Base-by-base conservation (phyloP, 192 early-diverging fungal genomes). In the Geosiphon pyriformis region DNA sequence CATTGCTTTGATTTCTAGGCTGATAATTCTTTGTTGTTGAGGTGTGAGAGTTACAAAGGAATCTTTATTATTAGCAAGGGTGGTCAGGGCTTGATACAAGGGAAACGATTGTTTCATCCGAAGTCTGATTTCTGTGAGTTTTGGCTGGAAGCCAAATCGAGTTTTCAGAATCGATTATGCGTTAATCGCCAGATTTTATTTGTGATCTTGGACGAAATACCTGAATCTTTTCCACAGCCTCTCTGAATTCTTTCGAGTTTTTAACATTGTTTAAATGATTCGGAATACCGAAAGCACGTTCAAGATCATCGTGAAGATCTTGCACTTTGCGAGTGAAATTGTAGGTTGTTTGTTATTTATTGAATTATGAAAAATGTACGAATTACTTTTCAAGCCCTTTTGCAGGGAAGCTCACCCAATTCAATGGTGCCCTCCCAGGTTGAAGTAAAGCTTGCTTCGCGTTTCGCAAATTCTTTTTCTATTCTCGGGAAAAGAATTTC, bases 381-480 rank as follows among this genome's bases (percentile, higher is more conserved):
- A n/a, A n/a, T n/a, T n/a, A n/a, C n/a, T n/a, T n/a, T n/a, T n/a
- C 27, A 29, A 25, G 34, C 22, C 22, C 3, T 12, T 34, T 33
- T n/a, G 30, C 22, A 29, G 17, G 1, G 27, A 12, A 12, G 69
- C 74, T 61, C 70, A 79, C 80, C 74, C 57, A 70, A 61, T 15
- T 77, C 79, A 76, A 83, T 78, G 17, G 81, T 78, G 15, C 81
- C 80, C 32, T 78, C 80, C 77, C 80, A 85, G 0, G 76, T 83
- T 0, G 83, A 82, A 11, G 68, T 65, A 48, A 85, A 79, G 10
- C 63, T 49, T 23, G 67, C 60, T 48, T 80, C 81, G 15, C 78
- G 66, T 34, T 74, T 57, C 33, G 60, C 37, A 65, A 85, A 85
- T 15, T 73, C 55, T 47, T 69, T 58, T 48, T 80, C 70, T 22